Base-by-base conservation (phyloP, 306 rosid genomes). In the Fagus sylvatica region DNA sequence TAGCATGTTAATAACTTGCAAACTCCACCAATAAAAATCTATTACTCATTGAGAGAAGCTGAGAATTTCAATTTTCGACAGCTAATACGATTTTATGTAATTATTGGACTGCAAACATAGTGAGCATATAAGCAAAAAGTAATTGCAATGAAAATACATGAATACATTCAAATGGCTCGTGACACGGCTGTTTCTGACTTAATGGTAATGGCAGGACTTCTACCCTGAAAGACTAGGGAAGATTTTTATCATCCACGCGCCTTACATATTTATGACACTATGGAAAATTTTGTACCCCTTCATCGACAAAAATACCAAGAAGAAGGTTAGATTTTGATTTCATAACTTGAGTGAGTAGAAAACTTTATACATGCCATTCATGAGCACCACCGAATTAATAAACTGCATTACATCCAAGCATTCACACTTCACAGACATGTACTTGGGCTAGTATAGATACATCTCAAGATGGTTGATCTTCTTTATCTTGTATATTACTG, bases 221-320 rank as follows among this genome's bases (percentile, higher is more conserved):
- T 71, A 84, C 77, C 92, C 94, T 10, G 94, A 90, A 74, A 84
- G 92, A 83, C 76, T 90, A 42, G 89, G 89, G 76, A 90, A 84
- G 82, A 1, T 86, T 73, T 84, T 83, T 74, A 75, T 90, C 34
- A 76, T 88, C 11, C 92, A 88, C 17, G 92, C 82, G 22, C 89
- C 94, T 51, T 79, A 76, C 51, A 7, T 88, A 51, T 90, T 90
- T 78, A 90, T 86, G 92, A 83, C 81, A 77, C 82, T 77, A 34
- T 90, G 94, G 94, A 88, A 90, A 78, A 51, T 83, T 22, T n/a
- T 90, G 49, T 79, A 79, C 76, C 90, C 91, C 75, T 88, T 90
- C 73, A 86, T 90, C 70, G 94, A 90, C 55, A 78, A 64, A 48
- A 82, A 86, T n/a, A 90, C 92, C 67, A 90, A 79, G 79, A 81